Base-by-base conservation (phyloP, 352 stramenopile genomes). In the Pythium dissimile region DNA sequence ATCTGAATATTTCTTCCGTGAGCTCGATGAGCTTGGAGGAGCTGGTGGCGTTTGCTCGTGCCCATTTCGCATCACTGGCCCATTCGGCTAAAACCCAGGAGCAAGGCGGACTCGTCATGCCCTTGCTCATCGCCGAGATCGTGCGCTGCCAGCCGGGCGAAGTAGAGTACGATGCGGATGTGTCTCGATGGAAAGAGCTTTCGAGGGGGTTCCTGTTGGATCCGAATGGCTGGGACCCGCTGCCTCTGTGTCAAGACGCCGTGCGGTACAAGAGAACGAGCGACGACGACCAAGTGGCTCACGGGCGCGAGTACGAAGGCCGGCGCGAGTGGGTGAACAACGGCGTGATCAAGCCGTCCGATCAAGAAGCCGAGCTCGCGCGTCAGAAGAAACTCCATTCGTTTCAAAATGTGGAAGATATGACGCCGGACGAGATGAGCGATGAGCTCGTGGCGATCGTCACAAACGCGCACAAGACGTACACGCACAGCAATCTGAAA, bases 181-280 rank as follows among this genome's bases (percentile, higher is more conserved):
- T 5, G 1, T 41, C 21, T 0, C 47, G 59, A 9, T 88, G 75
- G 78, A 67, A 67, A 38, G 78, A 90, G 31, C 54, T 85, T 2
- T 88, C 76, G 20, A 64, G 80, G 32, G 80, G 80, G 0, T 90
- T 88, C 50, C 55, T 85, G 38, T 59, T 90, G 26, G 72, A 86
- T 50, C 64, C 67, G 3, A 72, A 69, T n/a, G 75, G 67, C 44
- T 90, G 77, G 77, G 75, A 88, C 44, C 75, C 77, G 30, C 60
- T 65, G 5, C 74, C 77, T 37, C 46, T 85, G 27, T 80, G 69
- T 32, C 69, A 69, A 37, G 73, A 82, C 20, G 66, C 75, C 20
- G 78, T 84, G 44, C 77, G 73, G 11, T 88, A 72, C 53, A 68
- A 65, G 23, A 73, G 75, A 12, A 75, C 65, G 1, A 69, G 64